Base-by-base conservation (phyloP, 345 rosid genomes). In the Moringa oleifera region DNA sequence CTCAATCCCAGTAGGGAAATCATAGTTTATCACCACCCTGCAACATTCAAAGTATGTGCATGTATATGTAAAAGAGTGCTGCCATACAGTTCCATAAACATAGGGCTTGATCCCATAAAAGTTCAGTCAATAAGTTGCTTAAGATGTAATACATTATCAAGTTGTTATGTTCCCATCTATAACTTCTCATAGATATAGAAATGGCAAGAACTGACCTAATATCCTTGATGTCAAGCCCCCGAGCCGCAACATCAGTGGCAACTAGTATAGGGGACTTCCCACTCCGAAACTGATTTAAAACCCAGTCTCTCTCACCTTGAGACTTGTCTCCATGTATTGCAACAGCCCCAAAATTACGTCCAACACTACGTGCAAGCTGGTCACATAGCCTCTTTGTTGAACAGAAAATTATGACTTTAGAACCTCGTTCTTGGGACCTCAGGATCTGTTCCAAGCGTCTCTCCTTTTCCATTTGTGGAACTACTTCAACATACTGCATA, bases 161-260 rank as follows among this genome's bases (percentile, higher is more conserved):
- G 2, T 41, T 2, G 47, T 1, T 41, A 7, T 11, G 12, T 41
- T 41, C 47, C 12, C 47, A 15, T 41, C 47, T 15, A 23, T 58
- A 36, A 10, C 12, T 12, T 51, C 22, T 7, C 18, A 59, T 59
- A 31, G 25, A 37, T 13, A 25, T 25, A 65, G 0, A 58, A 63
- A 55, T 4, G 36, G 10, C 2, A 47, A 55, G 18, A 22, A 49
- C 61, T 37, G 37, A 90, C 98, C 96, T 80, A 74, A 93, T 86
- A 67, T 93, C 97, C 78, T 88, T 94, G 70, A 90, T 83, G 76
- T 94, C 99, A 55, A 94, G 90, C 51, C 99, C 97, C 51, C 97
- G 87, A 52, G 99, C 97, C 67, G 97, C 99, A 78, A 90, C 97
- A 69, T 94, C 99, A 37, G 99, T 94, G 65, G 99, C 99, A 68